A percentile compares a stretch with the other conserved stretches of the same genome.
Conservation (phyloP, 257 asterid genomes). For the Rubia yunnanensis region DNA sequence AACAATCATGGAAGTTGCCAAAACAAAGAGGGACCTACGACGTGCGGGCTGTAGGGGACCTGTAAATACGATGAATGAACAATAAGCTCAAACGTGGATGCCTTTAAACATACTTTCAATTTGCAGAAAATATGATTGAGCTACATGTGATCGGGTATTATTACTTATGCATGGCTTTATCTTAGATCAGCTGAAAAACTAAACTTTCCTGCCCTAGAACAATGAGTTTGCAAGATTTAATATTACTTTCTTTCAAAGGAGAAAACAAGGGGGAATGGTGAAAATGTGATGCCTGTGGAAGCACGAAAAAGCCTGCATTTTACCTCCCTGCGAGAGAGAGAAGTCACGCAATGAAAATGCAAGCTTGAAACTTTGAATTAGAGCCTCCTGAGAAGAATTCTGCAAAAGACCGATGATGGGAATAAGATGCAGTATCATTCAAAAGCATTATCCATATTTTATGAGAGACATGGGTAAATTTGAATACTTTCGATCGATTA, state of each 20-base stretch:
- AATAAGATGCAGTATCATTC: neutral
- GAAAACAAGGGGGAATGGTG: neutral
- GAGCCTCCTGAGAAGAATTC: constrained; percentile 71
- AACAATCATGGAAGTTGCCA: constrained; percentile 81
- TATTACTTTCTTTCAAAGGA: neutral
- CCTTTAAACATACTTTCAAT: neutral
- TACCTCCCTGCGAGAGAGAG: constrained; percentile 66
- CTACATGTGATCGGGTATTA: neutral
- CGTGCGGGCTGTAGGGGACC: constrained; percentile 81
- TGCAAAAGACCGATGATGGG: constrained; percentile 22
- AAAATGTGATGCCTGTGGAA: neutral
- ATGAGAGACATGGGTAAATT: neutral
- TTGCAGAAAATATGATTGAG: neutral
- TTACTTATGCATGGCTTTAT: neutral
- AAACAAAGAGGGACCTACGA: constrained; percentile 78
- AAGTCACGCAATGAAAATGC: constrained; percentile 67
- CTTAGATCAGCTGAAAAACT: constrained; percentile 1
- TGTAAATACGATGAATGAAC: constrained; percentile 28
- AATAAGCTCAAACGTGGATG: constrained; percentile 4
- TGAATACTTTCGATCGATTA: neutral
- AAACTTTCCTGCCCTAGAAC: neutral
- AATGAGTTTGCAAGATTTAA: neutral
- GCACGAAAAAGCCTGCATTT: neutral
- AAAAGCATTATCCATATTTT: constrained; percentile 2
- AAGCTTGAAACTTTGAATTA: constrained; percentile 70